phyloP scores from a whole-genome alignment of 345 rosid genomes.

The Leavenworthia alabamica region DNA sequence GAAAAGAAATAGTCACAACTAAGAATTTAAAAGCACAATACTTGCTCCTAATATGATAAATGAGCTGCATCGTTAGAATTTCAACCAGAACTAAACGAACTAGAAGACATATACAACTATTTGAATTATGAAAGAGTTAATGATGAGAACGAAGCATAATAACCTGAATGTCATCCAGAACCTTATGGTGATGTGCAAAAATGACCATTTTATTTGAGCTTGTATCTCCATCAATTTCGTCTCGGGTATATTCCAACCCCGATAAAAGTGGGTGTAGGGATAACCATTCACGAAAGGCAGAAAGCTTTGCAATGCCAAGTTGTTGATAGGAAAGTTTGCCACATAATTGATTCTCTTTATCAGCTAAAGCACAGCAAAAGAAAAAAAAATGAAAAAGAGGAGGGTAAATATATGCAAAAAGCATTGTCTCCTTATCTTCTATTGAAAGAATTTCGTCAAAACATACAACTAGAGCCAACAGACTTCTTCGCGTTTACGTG shows the following conservation, averaged over 20 bases:
- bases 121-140: background rate
- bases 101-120: background rate
- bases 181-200: constrained; percentile 95
- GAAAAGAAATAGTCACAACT: constrained; percentile 20
- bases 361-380: constrained; percentile 36
- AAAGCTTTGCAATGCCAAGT: constrained; percentile 90
- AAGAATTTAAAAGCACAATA: too few relatives aligned
- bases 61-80: constrained; percentile 17
- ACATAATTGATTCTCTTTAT: constrained; percentile 23
- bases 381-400: background rate
- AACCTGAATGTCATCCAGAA: constrained; percentile 90
- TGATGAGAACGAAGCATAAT: constrained; percentile 21
- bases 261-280: constrained; percentile 66
- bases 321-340: constrained; percentile 63
- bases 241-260: constrained; percentile 38
- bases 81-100: background rate
- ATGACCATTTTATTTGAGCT: constrained; percentile 68
- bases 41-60: background rate
- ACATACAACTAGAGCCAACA: constrained; percentile 36
- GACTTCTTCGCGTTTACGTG: constrained; percentile 18
- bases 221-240: constrained; percentile 40
- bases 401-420: constrained; percentile 3
- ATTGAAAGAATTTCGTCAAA: constrained; percentile 15
- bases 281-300: constrained; percentile 80
- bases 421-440: background rate